Conservation (phyloP, 2,329 filamentous ascomycete genomes). For the Diaporthe sp. region DNA sequence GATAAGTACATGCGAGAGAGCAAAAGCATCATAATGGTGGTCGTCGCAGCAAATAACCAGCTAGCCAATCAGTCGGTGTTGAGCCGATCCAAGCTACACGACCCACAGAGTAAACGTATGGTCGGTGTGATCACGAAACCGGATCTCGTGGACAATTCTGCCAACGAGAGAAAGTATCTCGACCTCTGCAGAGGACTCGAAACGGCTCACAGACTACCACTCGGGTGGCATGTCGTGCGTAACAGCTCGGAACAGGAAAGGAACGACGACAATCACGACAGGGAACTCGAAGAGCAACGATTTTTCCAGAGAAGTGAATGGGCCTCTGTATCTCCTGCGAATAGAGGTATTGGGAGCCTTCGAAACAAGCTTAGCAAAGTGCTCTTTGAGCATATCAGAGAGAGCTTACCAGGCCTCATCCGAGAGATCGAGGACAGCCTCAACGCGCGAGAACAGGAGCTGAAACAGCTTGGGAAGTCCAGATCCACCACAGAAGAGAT, state of each 20-base stretch:
- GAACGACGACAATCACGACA: constrained; percentile 43
- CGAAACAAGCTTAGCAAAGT: constrained; percentile 30
- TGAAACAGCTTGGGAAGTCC: constrained; percentile 1
- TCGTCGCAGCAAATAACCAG: constrained; percentile 65
- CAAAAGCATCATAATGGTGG: constrained; percentile 72
- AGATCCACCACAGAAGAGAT: constrained; percentile 22
- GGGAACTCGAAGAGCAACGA: constrained; percentile 50
- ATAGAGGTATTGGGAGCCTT: constrained; percentile 1
- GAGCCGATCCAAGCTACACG: constrained; percentile 57
- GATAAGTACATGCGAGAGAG: constrained; percentile 68
- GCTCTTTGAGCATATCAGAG: constrained; percentile 17
- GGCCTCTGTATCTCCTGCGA: constrained; percentile 43
- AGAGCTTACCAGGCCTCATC: background rate
- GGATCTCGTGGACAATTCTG: constrained; percentile 58
- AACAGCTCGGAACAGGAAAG: constrained; percentile 58
- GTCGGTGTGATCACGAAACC: constrained; percentile 72
- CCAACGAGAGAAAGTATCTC: constrained; percentile 56
- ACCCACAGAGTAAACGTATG: constrained; percentile 61
- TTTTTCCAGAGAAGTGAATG: constrained; percentile 52
- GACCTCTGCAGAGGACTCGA: constrained; percentile 53
- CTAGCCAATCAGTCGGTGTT: constrained; percentile 67
- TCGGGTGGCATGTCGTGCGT: constrained; percentile 68
- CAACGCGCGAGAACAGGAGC: constrained; percentile 5
- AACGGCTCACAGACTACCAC: constrained; percentile 49
- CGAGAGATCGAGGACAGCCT: constrained; percentile 10